Base-by-base conservation (phyloP, 2,329 filamentous ascomycete genomes). In the Tolypocladium nubicola region DNA sequence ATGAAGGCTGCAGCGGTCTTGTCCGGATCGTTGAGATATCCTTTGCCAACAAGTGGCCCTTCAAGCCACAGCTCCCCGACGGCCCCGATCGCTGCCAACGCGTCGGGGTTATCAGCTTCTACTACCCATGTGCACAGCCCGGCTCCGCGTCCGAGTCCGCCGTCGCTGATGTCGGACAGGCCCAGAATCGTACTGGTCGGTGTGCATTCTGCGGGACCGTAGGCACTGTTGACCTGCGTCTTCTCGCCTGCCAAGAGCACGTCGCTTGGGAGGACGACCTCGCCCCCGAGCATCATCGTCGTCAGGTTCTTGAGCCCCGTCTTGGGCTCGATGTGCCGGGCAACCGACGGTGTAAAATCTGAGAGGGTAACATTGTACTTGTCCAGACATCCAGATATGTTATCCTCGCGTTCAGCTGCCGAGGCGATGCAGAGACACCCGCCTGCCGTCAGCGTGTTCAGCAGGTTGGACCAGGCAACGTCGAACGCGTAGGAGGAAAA, bases 31-130 rank as follows among this genome's bases (percentile, higher is more conserved):
- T 58, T 55, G 13, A 68, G 59, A 39, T 64, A 71, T 13, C 63
- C 64, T 0, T 57, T 55, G 3, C 61, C 62, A 3, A 70, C 58
- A 0, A 65, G 55, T 2, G 65, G 64, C 0, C 66, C 66, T 45
- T 69, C 65, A 6, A 70, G 58, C 4, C 67, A 38, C 2, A 69
- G 58, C 53, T 70, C 68, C 4, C 67, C 68, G 2, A 66, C 49
- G 14, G 53, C 55, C 1, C 65, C 62, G 21, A 65, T 56, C 0
- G 66, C 61, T 0, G 62, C 57, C 4, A 69, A 57, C 1, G 23
- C 43, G 38, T 61, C 21, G 10, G 57, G 57, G 11, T 65, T 57
- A 4, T 61, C 54, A 3, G 63, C 43, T 39, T 59, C 49, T 1
- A 66, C 60, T 2, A 68, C 58, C 67, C 67, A 68, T 4, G 56